Percentiles rank a stretch among this genome's conserved stretches.
Evolutionary conservation across 192 early-diverging fungal species (phyloP).

Genomic region (Backusella australiensis): DNA sequence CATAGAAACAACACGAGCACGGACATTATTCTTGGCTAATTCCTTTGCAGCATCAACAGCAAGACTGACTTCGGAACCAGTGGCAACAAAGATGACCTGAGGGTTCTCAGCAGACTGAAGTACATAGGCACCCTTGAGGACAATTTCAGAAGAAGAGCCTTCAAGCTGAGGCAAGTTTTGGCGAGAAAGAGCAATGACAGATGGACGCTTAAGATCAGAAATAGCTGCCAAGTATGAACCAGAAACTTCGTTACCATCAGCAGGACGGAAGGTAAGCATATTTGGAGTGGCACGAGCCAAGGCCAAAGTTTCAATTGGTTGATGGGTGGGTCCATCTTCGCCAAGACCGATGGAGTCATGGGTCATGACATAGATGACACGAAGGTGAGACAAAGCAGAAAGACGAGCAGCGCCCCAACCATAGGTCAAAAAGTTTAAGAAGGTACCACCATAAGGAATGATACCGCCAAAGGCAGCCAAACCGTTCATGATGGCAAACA

Average conservation of each 20-base stretch:
- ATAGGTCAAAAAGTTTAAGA: constrained; percentile 90
- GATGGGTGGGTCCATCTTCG: constrained; percentile 99
- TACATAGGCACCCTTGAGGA: constrained; percentile 83
- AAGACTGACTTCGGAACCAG: constrained; percentile 90
- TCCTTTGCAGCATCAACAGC: constrained; percentile 82
- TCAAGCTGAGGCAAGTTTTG: constrained; percentile 93
- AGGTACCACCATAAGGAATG: constrained; percentile 85
- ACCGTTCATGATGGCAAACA: constrained; percentile 92
- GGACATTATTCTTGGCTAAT: constrained; percentile 55
- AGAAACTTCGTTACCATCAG: constrained; percentile 92
- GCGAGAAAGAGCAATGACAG: constrained; percentile 84
- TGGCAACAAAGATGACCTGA: constrained; percentile 72
- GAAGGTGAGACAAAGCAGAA: constrained; percentile 81
- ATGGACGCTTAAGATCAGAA: constrained; percentile 61
- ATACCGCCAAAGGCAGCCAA: constrained; percentile 80
- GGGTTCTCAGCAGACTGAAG: constrained; percentile 62
- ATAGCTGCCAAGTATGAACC: constrained; percentile 88
- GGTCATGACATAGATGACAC: constrained; percentile 95
- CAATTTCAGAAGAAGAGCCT: constrained; percentile 75
- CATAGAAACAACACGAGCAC: constrained; percentile 90
- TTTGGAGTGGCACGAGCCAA: constrained; percentile 88
- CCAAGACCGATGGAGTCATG: constrained; percentile 99
- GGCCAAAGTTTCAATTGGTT: constrained; percentile 94
- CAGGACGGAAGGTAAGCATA: constrained; percentile 82
- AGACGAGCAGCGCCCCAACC: constrained; percentile 86